Base-by-base conservation (phyloP, 768 basidiomycete genomes). In the Pleurotus ostreatus region DNA sequence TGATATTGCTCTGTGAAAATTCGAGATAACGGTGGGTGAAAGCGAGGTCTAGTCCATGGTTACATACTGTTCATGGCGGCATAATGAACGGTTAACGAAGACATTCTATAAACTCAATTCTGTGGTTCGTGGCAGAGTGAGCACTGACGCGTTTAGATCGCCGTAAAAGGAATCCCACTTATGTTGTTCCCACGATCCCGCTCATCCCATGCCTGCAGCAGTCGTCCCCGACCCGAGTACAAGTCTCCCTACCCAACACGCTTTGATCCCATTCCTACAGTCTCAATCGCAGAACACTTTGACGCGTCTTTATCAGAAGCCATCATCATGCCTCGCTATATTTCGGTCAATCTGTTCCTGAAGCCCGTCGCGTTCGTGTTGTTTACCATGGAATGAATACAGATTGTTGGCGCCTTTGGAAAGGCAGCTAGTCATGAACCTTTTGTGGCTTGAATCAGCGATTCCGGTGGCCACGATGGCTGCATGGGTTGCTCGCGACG, bases 251-350 rank as follows among this genome's bases (percentile, higher is more conserved):
- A 70, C 67, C 34, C 77, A 84, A n/a, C 88, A 92, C 65, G 75
- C 84, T 1, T 70, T 93, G 16, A 74, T 93, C 22, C 84, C 89
- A 0, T 94, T 94, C 71, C 75, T 96, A 23, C 86, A 89, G 58
- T 80, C 84, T 0, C 90, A 94, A 64, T 87, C 89, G 0, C 88
- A 91, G 67, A 85, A 78, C 57, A 84, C 86, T 9, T 70, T 95
- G 49, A 85, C 82, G 16, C 81, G 92, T 22, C 75, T 97, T 49
- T 97, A 94, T 66, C 83, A 88, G 64, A 79, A 83, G 15, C 92
- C 94, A 7, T 93, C 92, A 2, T 88, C 89, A 73, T 94, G 93
- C 71, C 81, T 97, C 51, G 87, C 91, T 22, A 86, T 97, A 69
- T 94, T 94, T 71, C 84, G 94, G 89, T 92, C 59, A 60, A 76